Base-by-base conservation (phyloP, 2,329 filamentous ascomycete genomes). In the Fusarium hostae region DNA sequence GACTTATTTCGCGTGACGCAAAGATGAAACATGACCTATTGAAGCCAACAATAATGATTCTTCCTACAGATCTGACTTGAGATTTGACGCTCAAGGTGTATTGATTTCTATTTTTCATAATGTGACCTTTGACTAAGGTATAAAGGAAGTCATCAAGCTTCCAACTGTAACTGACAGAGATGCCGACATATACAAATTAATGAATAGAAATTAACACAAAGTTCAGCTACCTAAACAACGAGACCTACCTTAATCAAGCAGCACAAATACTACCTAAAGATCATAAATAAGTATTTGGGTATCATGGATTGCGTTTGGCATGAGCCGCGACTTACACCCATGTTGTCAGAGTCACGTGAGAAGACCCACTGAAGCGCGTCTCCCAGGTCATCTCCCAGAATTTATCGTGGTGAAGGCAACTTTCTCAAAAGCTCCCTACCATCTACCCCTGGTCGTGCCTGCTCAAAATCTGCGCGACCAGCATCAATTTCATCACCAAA, bases 371-470 rank as follows among this genome's bases (percentile, higher is more conserved):
- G 66, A 70, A 77, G 72, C 71, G 70, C 75, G 73, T 72, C 70
- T 63, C 28, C 28, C 24, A 47, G 52, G 30, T 12, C 22, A 44
- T 44, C n/a, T 62, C 73, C 74, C 78, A 78, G 79, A 82, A 82
- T 78, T 80, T 82, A 76, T 80, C 73, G 74, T 76, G 74, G 77
- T 67, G 69, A 73, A 75, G 74, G 72, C 77, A 64, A 76, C 67
- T 60, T 63, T 72, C 43, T 47, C 59, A 66, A 57, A 51, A 67
- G 66, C 68, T 72, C 68, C 71, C 59, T 70, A 76, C 74, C 74
- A 77, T 73, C 76, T 66, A 70, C 72, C 69, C 70, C 68, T 78
- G 75, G 78, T 78, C 76, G 75, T 78, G 52, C 59, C 48, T 24
- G 67, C 70, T 68, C 71, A 76, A 66, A 68, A 63, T 68, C 68